A percentile compares a stretch with the other conserved stretches of the same genome.
phyloP scores from a whole-genome alignment of 352 stramenopile genomes.

The Phytophthora citrophthora region DNA sequence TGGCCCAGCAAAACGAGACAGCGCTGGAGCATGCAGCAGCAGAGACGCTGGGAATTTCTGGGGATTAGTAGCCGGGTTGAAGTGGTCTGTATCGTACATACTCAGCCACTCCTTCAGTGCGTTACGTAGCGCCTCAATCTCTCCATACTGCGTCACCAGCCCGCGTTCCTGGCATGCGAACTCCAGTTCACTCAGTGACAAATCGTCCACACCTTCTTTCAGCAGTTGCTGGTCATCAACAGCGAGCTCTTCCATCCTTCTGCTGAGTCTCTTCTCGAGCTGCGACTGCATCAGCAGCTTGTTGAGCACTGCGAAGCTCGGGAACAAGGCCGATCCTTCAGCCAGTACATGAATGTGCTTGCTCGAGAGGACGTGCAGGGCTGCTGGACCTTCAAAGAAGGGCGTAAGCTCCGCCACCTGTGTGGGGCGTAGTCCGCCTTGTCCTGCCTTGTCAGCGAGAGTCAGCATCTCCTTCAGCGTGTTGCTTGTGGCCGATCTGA shows the following conservation, averaged over 20 bases:
- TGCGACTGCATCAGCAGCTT: slow-evolving; percentile 45
- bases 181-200: slow-evolving; percentile 83
- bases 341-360: slow-evolving; percentile 65
- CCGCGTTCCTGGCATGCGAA: slow-evolving; percentile 87
- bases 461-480: slow-evolving; percentile 57
- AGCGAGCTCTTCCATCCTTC: slow-evolving; percentile 64
- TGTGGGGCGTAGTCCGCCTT: slow-evolving; percentile 45
- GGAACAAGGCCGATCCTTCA: slow-evolving; percentile 57
- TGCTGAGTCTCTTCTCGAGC: slow-evolving; percentile 56
- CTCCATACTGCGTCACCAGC: slow-evolving; percentile 71
- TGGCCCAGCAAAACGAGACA: slow-evolving; percentile 47
- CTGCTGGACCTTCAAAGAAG: slow-evolving; percentile 73
- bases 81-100: slow-evolving; percentile 76
- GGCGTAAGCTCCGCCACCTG: slow-evolving; percentile 66
- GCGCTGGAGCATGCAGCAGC: slow-evolving; percentile 74
- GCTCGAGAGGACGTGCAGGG: slow-evolving; percentile 46
- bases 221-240: slow-evolving; percentile 81
- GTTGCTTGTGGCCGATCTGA: slow-evolving; percentile 67
- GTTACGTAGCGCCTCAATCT: slow-evolving; percentile 57
- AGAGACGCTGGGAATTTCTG: slow-evolving; percentile 60
- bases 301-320: slow-evolving; percentile 62
- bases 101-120: slow-evolving; percentile 74
- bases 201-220: slow-evolving; percentile 66
- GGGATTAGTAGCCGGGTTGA: slow-evolving; percentile 27
- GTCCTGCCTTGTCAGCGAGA: slow-evolving; percentile 15